Percentiles rank a stretch among this genome's conserved stretches.
Evolutionary conservation across 2,329 filamentous ascomycete species (phyloP).

Genomic region (Sarocladium kiliense): DNA sequence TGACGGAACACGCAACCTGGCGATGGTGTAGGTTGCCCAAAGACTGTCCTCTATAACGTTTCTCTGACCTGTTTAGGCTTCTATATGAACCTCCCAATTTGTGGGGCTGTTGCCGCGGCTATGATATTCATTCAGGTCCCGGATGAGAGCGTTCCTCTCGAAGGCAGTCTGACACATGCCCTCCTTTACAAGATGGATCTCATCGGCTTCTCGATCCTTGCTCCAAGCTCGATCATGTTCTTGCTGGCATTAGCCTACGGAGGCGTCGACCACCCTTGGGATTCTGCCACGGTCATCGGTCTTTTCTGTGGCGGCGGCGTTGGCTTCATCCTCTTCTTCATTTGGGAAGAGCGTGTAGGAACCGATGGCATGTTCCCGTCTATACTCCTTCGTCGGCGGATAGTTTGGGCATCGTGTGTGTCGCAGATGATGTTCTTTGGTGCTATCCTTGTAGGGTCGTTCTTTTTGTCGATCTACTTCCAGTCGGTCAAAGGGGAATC

Average conservation of each 20-base stretch:
- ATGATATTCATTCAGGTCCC: background rate
- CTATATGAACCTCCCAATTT: constrained; percentile 3
- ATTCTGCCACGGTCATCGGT: constrained; percentile 31
- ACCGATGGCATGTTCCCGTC: constrained; percentile 43
- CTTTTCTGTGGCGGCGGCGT: constrained; percentile 32
- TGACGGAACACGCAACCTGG: constrained; percentile 33
- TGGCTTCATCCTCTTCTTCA: constrained; percentile 26
- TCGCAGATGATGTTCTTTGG: background rate
- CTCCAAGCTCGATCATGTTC: background rate
- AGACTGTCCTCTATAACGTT: background rate
- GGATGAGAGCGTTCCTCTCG: background rate
- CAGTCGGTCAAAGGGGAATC: constrained; percentile 36
- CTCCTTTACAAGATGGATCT: constrained; percentile 1
- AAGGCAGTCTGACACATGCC: background rate
- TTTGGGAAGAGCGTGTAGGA: constrained; percentile 34
- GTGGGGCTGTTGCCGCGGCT: background rate
- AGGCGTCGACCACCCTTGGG: constrained; percentile 9
- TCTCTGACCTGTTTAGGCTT: background rate
- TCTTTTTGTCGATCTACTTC: constrained; percentile 43
- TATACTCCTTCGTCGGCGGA: constrained; percentile 32
- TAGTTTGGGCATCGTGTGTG: constrained; percentile 28
- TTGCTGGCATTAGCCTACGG: background rate
- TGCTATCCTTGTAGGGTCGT: constrained; percentile 32
- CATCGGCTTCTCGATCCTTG: background rate
- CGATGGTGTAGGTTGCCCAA: constrained; percentile 36